Evolutionary conservation across 495 filamentous ascomycete genomes (phyloP).

Genomic region (Lophium mytilinum): DNA sequence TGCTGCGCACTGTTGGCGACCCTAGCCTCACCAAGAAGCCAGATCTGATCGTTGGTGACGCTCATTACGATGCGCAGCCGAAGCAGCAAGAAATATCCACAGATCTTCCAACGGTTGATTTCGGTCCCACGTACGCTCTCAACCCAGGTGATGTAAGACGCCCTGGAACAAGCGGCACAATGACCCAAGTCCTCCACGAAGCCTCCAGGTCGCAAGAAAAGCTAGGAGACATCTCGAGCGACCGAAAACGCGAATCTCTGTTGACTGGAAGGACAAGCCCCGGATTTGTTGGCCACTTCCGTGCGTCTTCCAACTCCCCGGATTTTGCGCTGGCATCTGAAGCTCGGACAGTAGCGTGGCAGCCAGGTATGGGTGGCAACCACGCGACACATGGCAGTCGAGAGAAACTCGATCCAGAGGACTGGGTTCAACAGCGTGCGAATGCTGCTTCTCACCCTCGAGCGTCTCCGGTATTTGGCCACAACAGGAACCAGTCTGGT

Average conservation of each 20-base stretch:
- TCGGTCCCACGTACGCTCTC: slow-evolving; percentile 64
- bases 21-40: slow-evolving; percentile 38
- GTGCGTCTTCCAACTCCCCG: slow-evolving; percentile 33
- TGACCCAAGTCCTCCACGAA: slow-evolving; percentile 28
- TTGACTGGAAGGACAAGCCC: slow-evolving; percentile 14
- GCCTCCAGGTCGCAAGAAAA: slow-evolving; percentile 13
- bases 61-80: slow-evolving; percentile 41
- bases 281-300: slow-evolving; percentile 27
- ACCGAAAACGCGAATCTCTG: slow-evolving; percentile 14
- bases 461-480: slow-evolving; percentile 35
- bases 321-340: slow-evolving; percentile 35
- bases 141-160: slow-evolving; percentile 41
- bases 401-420: slow-evolving; percentile 53
- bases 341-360: slow-evolving; percentile 59
- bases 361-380: slow-evolving; percentile 47
- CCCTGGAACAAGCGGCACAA: slow-evolving; percentile 36
- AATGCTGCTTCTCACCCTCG: slow-evolving; percentile 47
- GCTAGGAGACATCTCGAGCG: slow-evolving; percentile 8
- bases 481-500: slow-evolving; percentile 27
- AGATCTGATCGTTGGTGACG: slow-evolving; percentile 53
- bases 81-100: slow-evolving; percentile 26
- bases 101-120: slow-evolving; percentile 72
- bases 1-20: slow-evolving; percentile 72
- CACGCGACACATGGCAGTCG: slow-evolving; percentile 12
- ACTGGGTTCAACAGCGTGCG: slow-evolving; percentile 81